phyloP scores from a whole-genome alignment of 768 basidiomycete species.

The Tylopilus vinaceipallidus region DNA sequence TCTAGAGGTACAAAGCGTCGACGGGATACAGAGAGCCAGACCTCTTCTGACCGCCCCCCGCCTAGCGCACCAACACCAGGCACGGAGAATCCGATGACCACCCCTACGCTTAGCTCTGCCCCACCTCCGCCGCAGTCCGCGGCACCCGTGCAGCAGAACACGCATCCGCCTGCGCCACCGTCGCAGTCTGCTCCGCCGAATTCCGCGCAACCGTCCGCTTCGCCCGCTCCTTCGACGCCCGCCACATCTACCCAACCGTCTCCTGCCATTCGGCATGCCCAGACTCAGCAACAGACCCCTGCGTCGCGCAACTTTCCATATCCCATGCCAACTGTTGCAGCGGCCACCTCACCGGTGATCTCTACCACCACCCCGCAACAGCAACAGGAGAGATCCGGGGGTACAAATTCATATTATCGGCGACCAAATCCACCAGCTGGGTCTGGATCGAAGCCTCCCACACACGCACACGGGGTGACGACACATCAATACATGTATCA shows the following conservation, averaged over 20 bases:
- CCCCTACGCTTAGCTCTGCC: conserved; percentile 26
- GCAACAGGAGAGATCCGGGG: conserved; percentile 27
- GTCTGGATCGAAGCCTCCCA: conserved; percentile 23
- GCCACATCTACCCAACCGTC: conserved; percentile 36
- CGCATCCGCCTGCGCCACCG: conserved; percentile 34
- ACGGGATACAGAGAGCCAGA: conserved; percentile 41
- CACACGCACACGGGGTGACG: conserved; percentile 26
- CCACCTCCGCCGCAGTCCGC: conserved; percentile 21
- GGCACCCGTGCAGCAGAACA: conserved; percentile 20
- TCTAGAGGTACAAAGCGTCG: conserved; percentile 61
- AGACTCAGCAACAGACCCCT: conserved; percentile 30
- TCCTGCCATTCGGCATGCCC: conserved; percentile 31
- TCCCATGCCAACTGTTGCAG: conserved; percentile 74
- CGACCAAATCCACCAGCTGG: conserved; percentile 34
- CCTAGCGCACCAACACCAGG: conserved; percentile 20
- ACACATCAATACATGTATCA: conserved; percentile 47
- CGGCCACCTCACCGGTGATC: conserved; percentile 56
- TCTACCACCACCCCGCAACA: conserved; percentile 40
- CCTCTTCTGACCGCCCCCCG: conserved; percentile 24
- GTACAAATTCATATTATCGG: conserved; percentile 53
- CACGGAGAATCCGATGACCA: conserved; percentile 16
- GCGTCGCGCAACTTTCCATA: conserved; percentile 45
- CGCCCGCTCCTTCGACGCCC: conserved; percentile 36
- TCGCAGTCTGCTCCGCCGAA: conserved; percentile 26
- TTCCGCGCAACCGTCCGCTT: conserved; percentile 28